Base-by-base conservation (phyloP, 768 basidiomycete genomes). In the Hericium erinaceus region DNA sequence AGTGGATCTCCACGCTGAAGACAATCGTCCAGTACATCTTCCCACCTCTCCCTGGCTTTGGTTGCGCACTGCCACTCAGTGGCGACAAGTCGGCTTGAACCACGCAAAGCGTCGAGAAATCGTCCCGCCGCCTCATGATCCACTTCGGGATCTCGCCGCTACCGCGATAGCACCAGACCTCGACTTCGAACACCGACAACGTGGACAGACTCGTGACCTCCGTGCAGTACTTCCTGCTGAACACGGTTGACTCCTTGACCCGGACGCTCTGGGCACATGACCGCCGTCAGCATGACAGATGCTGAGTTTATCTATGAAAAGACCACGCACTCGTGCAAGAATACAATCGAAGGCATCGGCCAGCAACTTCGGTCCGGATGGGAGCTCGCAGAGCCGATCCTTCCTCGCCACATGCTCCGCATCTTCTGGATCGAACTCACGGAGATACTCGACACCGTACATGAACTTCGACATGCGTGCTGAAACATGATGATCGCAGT, bases 261-360 rank as follows among this genome's bases (percentile, higher is more conserved):
- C 80, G 87, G 46, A 85, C 76, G 46, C 84, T 72, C 85, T 89
- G 62, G 0, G 56, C 39, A 56, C 39, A 37, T 26, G 24, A 52
- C 33, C 33, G 9, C 5, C 40, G 40, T 4, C 48, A 62, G 9
- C 39, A 48, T 16, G 15, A 16, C 60, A 57, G 56, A 8, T 9
- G 57, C 63, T 51, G 20, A n/a, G 16, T 18, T 7, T n/a, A 60
- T 6, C n/a, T 28, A 11, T 50, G 12, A 3, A n/a, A 24, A 48
- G 18, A 54, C 55, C 5, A 73, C 81, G 54, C 58, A 88, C 87
- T 65, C 84, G 72, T 7, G 82, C 77, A 44, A 91, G 74, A 64
- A 90, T 89, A 62, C 87, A 90, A 64, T 89, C 88, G 67, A 90
- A 91, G 1, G 88, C 88, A 65, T 91, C 88, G 11, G 86, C 86